Evolutionary conservation across 495 filamentous ascomycete genomes (phyloP), one percentile per base, ranked within the genome.

Genomic region (Annulohypoxylon bovei): DNA sequence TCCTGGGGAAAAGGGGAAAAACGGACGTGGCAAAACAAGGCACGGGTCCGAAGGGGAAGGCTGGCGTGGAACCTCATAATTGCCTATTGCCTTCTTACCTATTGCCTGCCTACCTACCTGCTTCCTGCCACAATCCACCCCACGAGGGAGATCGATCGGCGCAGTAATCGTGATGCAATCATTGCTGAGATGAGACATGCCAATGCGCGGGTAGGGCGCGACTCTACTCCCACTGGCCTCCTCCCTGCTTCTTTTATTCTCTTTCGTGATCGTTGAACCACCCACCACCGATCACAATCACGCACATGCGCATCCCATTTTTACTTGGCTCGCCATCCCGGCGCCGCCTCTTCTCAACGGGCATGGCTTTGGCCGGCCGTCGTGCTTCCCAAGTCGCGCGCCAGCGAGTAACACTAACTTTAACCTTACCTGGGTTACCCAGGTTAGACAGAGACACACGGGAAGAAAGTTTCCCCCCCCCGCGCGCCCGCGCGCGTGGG

Each of bases 171-270:
- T 46, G 63, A 50, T 53, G 11, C 49, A 52, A 52, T 49, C 53
- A 57, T 68, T 72, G 70, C 64, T 65, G 65, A 68, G 65, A 53
- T 57, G 65, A 68, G 65, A 58, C 32, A 28, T 42, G 61, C 49
- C 6, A 20, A 22, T 9, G 25, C 18, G 22, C 16, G 52, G 32
- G 39, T 62, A 61, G 16, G 44, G 59, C 28, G 53, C 42, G 39
- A 32, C 7, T 18, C 37, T 23, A 40, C 22, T 33, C 6, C 16
- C 23, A 28, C 30, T 27, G 1, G 3, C 30, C 53, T 35, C 18
- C 50, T 20, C 18, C 12, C n/a, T 16, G 44, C 35, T 27, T 39
- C 58, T 20, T 54, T 5, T 8, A 32, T 32, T n/a, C 12, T 14
- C 20, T 12, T 23, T 12, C 11, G 18, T 25, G 44, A 12, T 5